Evolutionary conservation across 371 early-diverging fungal species (phyloP).

Genomic region (Syncephalastrum sp.): DNA sequence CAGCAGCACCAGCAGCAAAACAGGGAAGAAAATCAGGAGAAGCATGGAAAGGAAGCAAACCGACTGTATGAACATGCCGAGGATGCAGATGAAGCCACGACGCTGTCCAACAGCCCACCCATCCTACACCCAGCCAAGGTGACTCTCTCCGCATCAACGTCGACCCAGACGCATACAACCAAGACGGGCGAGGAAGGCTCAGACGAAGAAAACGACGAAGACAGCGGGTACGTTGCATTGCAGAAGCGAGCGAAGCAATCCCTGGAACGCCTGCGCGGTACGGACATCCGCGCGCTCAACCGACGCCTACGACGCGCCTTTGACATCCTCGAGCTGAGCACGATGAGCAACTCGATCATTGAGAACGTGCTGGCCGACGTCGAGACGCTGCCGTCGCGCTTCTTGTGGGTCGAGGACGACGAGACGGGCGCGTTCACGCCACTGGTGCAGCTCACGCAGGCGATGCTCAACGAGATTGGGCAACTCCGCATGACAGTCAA

Average conservation of each 20-base stretch:
- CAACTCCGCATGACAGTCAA: constrained; percentile 65
- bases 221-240: constrained; percentile 14
- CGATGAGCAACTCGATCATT: constrained; percentile 73
- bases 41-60: too few species aligned
- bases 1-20: too few species aligned
- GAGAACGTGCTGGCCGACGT: constrained; percentile 66
- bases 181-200: background rate
- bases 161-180: too few species aligned
- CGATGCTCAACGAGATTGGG: constrained; percentile 63
- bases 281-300: constrained; percentile 61
- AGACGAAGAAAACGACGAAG: constrained; percentile 2
- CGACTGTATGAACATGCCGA: too few species aligned
- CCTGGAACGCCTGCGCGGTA: constrained; percentile 49
- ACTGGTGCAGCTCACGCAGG: constrained; percentile 56
- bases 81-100: too few species aligned
- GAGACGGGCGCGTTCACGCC: constrained; percentile 45
- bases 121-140: too few species aligned
- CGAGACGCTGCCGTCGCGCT: constrained; percentile 48
- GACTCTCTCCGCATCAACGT: too few species aligned
- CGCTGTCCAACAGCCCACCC: too few species aligned
- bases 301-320: constrained; percentile 60
- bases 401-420: constrained; percentile 51
- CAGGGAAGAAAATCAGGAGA: too few species aligned
- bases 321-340: constrained; percentile 71
- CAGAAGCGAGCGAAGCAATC: constrained; percentile 21